Conservation (phyloP, 2,329 filamentous ascomycete species). For the Calonectria hongkongensis region DNA sequence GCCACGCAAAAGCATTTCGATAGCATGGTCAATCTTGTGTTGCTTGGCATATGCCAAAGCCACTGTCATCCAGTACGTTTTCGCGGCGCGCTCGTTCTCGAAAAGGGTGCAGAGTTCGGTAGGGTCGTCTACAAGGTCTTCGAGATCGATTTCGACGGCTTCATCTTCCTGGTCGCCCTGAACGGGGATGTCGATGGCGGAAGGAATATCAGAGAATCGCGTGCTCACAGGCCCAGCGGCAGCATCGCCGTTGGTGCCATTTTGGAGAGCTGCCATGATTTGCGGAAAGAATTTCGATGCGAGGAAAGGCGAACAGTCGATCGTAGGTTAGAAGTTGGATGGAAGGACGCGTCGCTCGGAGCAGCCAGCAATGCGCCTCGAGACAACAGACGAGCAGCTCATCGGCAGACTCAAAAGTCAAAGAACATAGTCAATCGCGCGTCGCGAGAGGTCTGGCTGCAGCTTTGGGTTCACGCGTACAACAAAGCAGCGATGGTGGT, state of each 20-base stretch:
- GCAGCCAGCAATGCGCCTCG: slow-evolving; percentile 58
- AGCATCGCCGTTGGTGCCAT: slow-evolving; percentile 65
- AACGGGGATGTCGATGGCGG: slow-evolving; percentile 80
- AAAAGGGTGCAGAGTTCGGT: slow-evolving; percentile 96
- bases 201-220: slow-evolving; percentile 79
- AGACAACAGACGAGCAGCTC: slow-evolving; percentile 54
- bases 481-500: slow-evolving; percentile 38
- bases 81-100: slow-evolving; percentile 93
- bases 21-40: slow-evolving; percentile 90
- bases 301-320: slow-evolving; percentile 36
- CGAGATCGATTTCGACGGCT: slow-evolving; percentile 93
- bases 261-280: slow-evolving; percentile 65
- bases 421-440: slow-evolving; percentile 54
- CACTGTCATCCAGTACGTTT: slow-evolving; percentile 98
- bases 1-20: slow-evolving; percentile 84
- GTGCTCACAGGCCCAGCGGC: slow-evolving; percentile 66
- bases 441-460: slow-evolving; percentile 12
- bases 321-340: slow-evolving; percentile 43
- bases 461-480: slow-evolving; percentile 21
- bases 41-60: slow-evolving; percentile 97
- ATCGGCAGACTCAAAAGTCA: slow-evolving; percentile 52
- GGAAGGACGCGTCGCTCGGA: slow-evolving; percentile 57
- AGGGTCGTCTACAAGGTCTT: slow-evolving; percentile 92
- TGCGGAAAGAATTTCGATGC: slow-evolving; percentile 27
- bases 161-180: slow-evolving; percentile 80